Evolutionary conservation across 192 early-diverging fungal genomes (phyloP).

Genomic region (Lobosporangium transversale): DNA sequence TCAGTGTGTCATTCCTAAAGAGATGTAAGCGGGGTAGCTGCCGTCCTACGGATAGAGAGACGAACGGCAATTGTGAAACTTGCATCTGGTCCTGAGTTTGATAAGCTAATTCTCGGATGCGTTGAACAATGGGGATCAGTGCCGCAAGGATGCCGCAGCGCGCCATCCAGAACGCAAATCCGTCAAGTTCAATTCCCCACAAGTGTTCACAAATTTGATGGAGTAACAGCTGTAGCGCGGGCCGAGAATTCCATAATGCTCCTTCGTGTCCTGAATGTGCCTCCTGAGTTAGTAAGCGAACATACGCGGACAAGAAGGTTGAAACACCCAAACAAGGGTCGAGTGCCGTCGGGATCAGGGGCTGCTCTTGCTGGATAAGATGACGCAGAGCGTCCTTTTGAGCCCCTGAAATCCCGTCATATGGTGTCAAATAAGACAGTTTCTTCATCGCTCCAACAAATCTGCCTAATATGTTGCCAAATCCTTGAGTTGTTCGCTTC

Average conservation of each 20-base stretch:
- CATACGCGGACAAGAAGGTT: conserved; percentile 62
- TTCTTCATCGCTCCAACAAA: conserved; percentile 12
- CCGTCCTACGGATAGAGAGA: neutral
- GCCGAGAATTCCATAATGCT: conserved; percentile 53
- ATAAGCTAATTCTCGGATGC: conserved; percentile 20
- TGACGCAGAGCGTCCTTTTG: neutral
- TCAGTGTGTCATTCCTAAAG: conserved; percentile 66
- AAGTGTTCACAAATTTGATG: conserved; percentile 54
- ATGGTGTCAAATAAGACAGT: neutral
- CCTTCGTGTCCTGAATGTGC: conserved; percentile 23
- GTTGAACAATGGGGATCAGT: conserved; percentile 58
- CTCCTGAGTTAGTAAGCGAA: conserved; percentile 47
- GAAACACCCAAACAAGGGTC: conserved; percentile 71
- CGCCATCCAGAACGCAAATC: conserved; percentile 60
- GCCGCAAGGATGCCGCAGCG: conserved; percentile 62
- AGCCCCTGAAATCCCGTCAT: neutral
- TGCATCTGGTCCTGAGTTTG: neutral
- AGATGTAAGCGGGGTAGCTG: conserved; percentile 53
- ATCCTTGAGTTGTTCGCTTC: conserved; percentile 43
- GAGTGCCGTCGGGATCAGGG: conserved; percentile 40
- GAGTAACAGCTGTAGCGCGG: conserved; percentile 36
- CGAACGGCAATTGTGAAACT: neutral
- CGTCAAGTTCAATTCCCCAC: conserved; percentile 69
- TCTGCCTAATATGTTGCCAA: conserved; percentile 12
- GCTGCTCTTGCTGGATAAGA: neutral